Percentiles rank a stretch among this genome's conserved stretches.
Evolutionary conservation across 106 monocot genomes (phyloP).

Genomic region (Dendrobium catenatum): DNA sequence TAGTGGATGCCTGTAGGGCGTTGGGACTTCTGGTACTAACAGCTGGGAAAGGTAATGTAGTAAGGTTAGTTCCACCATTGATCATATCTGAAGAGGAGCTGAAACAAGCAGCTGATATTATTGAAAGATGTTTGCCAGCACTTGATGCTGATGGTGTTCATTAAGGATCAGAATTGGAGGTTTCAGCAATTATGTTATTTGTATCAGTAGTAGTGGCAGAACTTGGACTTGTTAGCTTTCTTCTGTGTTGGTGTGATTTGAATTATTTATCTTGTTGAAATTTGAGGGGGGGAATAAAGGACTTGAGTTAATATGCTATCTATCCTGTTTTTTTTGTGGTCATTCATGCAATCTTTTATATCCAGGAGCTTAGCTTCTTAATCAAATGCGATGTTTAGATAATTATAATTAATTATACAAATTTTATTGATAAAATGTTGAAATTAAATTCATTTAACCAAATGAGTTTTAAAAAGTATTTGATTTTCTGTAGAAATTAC

Average conservation of each 20-base stretch:
- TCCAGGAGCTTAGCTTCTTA: too few species aligned
- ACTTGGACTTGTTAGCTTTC: background rate
- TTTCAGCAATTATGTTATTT: background rate
- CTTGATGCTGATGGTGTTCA: slow-evolving; percentile 26
- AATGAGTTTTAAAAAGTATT: too few species aligned
- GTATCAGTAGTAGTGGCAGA: background rate
- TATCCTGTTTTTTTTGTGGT: too few species aligned
- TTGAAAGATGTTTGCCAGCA: slow-evolving; percentile 46
- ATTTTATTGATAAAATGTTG: too few species aligned
- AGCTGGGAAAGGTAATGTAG: slow-evolving; percentile 78
- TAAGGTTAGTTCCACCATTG: slow-evolving; percentile 79
- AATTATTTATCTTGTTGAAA: background rate
- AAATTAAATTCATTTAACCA: too few species aligned
- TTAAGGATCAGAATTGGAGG: background rate
- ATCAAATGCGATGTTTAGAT: too few species aligned
- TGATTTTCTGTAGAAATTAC: too few species aligned
- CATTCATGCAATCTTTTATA: too few species aligned
- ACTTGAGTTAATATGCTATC: background rate
- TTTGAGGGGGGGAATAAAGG: background rate
- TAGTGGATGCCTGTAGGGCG: slow-evolving; percentile 60
- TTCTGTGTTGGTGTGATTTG: background rate
- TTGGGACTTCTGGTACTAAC: slow-evolving; percentile 75
- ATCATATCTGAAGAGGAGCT: slow-evolving; percentile 74
- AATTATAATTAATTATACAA: too few species aligned
- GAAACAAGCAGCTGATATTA: slow-evolving; percentile 49